Percentiles rank a stretch among this genome's conserved stretches.
phyloP scores from a whole-genome alignment of 177 flowering plant species.

The Vitis hybrid region DNA sequence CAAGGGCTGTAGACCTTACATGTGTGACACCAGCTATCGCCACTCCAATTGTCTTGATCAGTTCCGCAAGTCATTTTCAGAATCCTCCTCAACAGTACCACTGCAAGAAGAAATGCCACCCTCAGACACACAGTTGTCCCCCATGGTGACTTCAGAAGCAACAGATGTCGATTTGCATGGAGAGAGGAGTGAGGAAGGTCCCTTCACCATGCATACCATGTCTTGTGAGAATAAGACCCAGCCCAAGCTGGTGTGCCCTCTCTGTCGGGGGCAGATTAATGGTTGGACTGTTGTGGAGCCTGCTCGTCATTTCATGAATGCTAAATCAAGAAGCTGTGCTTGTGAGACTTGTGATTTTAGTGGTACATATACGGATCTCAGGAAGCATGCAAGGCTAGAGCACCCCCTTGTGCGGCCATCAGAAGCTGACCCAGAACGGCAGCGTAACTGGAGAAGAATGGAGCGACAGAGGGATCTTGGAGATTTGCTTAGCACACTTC shows the following conservation, averaged over 20 bases:
- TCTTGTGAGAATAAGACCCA: constrained; percentile 32
- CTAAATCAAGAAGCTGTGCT: constrained; percentile 72
- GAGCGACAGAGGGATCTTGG: constrained; percentile 83
- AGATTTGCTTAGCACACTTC: constrained; percentile 82
- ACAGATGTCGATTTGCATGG: constrained; percentile 18
- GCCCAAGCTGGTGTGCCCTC: constrained; percentile 65
- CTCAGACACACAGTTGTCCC: constrained; percentile 7
- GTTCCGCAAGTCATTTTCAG: constrained; percentile 58
- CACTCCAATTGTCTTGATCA: constrained; percentile 95
- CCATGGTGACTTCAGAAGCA: constrained; percentile 17
- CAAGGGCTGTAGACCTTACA: constrained; percentile 85
- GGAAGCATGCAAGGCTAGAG: constrained; percentile 77
- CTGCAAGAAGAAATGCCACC: constrained; percentile 25
- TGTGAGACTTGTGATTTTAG: constrained; percentile 67
- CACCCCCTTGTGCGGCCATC: constrained; percentile 79
- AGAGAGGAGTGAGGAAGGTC: constrained; percentile 28
- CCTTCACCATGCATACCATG: background rate
- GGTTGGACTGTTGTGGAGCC: constrained; percentile 71
- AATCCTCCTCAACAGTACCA: constrained; percentile 24
- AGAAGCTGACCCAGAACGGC: constrained; percentile 70
- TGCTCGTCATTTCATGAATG: constrained; percentile 86
- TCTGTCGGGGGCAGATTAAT: constrained; percentile 71
- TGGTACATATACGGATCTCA: constrained; percentile 72
- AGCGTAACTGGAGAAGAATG: constrained; percentile 74
- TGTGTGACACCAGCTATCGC: constrained; percentile 93